Percentiles rank a stretch among this genome's conserved stretches.
phyloP scores from a whole-genome alignment of 306 rosid genomes.

The Cicer bijugum region DNA sequence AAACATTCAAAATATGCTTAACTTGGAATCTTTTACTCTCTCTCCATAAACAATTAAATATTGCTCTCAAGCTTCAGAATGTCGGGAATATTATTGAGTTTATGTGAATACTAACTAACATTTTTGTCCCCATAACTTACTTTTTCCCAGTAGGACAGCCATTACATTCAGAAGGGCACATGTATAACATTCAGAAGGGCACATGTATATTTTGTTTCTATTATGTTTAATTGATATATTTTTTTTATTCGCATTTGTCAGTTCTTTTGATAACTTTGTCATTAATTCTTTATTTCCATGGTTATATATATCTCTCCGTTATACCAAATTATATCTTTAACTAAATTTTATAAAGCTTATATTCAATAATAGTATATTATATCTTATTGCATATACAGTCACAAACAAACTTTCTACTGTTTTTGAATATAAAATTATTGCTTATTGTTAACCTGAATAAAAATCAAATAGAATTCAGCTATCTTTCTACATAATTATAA shows the following conservation, averaged over 20 bases:
- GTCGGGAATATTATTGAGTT: slow-evolving; percentile 50
- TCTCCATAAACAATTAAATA: slow-evolving; percentile 46
- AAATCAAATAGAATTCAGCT: slow-evolving; percentile 27
- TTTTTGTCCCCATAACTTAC: slow-evolving; percentile 53
- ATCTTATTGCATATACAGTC: too few species aligned
- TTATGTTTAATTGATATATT: not conserved
- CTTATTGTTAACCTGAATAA: not conserved
- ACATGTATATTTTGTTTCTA: slow-evolving; percentile 45
- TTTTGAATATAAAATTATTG: too few species aligned
- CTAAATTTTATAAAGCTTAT: too few species aligned
- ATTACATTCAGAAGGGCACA: slow-evolving; percentile 34
- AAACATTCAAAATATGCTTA: slow-evolving; percentile 65
- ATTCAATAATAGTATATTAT: too few species aligned
- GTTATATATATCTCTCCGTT: slow-evolving; percentile 40
- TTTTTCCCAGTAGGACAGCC: slow-evolving; percentile 55
- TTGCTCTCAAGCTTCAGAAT: slow-evolving; percentile 53
- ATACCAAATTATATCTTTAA: not conserved
- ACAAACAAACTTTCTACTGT: too few species aligned
- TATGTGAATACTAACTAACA: slow-evolving; percentile 53
- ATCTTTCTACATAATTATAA: slow-evolving; percentile 10
- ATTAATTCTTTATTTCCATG: slow-evolving; percentile 47
- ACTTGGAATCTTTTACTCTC: slow-evolving; percentile 69
- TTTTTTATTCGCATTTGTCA: slow-evolving; percentile 13
- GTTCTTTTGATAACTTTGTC: slow-evolving; percentile 49
- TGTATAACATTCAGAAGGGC: slow-evolving; percentile 20